phyloP scores from a whole-genome alignment of 2,329 filamentous ascomycete genomes.

The Exophiala sp. region DNA sequence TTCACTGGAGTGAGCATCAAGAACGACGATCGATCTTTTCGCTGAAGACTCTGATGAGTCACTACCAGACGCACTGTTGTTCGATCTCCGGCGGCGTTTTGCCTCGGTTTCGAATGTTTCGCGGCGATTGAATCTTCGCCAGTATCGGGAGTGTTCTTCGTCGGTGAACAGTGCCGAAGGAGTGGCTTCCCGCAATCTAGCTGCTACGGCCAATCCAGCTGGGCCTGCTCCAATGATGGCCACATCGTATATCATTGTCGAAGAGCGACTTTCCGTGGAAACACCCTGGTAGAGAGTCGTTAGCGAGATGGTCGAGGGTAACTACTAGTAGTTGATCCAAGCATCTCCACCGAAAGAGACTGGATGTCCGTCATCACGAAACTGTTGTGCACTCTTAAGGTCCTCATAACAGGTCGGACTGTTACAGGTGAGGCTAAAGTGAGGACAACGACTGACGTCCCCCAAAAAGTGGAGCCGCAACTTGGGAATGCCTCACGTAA shows the following conservation, averaged over 20 bases:
- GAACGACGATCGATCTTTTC: conserved; percentile 53
- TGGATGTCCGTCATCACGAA: no score
- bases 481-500: no score
- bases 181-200: conserved; percentile 66
- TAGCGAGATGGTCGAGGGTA: no score
- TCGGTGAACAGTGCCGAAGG: conserved; percentile 79
- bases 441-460: no score
- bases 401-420: no score
- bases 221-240: conserved; percentile 72
- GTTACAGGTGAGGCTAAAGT: no score
- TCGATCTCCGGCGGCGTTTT: conserved; percentile 3
- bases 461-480: no score
- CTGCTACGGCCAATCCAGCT: conserved; percentile 69
- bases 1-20: conserved; percentile 60
- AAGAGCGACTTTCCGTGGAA: no score
- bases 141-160: conserved; percentile 74
- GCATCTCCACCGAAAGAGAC: no score
- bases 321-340: no score
- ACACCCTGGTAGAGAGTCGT: no score
- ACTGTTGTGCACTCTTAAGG: no score
- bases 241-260: conserved; percentile 50
- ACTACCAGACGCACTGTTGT: not conserved
- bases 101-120: conserved; percentile 17
- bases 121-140: conserved; percentile 22
- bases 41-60: not conserved